phyloP scores from a whole-genome alignment of 1,139 yeast genomes.

The Saccharomycopsis phalli region DNA sequence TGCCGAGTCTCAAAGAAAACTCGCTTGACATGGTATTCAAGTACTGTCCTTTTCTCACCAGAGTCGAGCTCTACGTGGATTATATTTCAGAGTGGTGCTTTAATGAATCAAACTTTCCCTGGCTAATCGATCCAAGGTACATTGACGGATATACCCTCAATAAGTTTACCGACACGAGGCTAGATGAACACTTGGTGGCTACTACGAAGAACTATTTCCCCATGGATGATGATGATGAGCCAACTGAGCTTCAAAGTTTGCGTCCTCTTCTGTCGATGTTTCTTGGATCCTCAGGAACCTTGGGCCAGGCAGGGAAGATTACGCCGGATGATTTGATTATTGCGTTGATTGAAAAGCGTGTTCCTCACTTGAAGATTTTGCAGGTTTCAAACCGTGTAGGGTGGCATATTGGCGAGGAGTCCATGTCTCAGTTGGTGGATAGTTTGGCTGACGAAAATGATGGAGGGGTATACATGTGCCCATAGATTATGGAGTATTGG shows the following conservation, averaged over 20 bases:
- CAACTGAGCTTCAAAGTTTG: conserved; percentile 6
- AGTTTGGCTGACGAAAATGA: conserved; percentile 39
- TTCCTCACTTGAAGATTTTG: conserved; percentile 57
- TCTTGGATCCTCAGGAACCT: conserved; percentile 78
- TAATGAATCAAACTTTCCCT: conserved; percentile 32
- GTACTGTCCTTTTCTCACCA: conserved; percentile 63
- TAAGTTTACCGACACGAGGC: conserved; percentile 6
- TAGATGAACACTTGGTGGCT: conserved; percentile 12
- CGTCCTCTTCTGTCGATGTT: conserved; percentile 55
- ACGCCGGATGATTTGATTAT: conserved; percentile 84
- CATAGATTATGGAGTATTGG: too few species aligned
- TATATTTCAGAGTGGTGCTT: conserved; percentile 64
- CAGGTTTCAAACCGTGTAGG: conserved; percentile 72
- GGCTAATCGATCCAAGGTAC: conserved; percentile 17
- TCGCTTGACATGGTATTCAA: conserved; percentile 67
- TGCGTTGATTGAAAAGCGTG: conserved; percentile 69
- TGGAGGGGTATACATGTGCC: conserved; percentile 23
- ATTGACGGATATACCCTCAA: conserved; percentile 13
- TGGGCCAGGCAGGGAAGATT: conserved; percentile 75
- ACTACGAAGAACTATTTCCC: conserved; percentile 15
- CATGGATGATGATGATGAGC: conserved; percentile 6
- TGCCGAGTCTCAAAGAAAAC: conserved; percentile 67
- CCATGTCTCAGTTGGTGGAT: conserved; percentile 56
- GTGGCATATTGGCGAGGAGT: conserved; percentile 56
- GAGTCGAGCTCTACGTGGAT: conserved; percentile 68